phyloP scores from a whole-genome alignment of 768 basidiomycete genomes.

The Suillus bovinus region DNA sequence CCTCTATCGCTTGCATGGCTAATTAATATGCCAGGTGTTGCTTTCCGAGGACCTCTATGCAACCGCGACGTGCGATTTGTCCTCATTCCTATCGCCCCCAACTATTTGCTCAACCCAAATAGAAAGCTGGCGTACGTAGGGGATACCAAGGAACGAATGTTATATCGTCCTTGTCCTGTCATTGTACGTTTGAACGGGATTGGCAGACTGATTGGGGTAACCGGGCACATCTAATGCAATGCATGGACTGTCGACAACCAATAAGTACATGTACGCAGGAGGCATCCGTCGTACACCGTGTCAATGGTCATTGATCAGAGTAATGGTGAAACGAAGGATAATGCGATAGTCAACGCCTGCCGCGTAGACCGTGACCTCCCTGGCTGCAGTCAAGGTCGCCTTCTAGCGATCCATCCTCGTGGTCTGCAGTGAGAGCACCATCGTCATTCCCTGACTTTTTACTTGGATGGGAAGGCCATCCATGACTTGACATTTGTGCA shows the following conservation, averaged over 20 bases:
- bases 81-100: neutral
- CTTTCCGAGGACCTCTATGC: neutral
- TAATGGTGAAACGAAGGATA: neutral
- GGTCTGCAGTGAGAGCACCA: neutral
- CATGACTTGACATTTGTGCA: conserved; percentile 4
- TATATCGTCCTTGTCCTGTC: too few species aligned
- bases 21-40: neutral
- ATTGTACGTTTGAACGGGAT: too few species aligned
- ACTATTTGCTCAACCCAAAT: neutral
- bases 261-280: too few species aligned
- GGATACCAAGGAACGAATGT: neutral
- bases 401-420: neutral
- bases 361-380: neutral
- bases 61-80: neutral
- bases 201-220: too few species aligned
- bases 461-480: neutral
- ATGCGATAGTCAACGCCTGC: neutral
- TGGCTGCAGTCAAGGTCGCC: neutral
- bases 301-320: too few species aligned
- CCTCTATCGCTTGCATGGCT: neutral
- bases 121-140: neutral
- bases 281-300: too few species aligned
- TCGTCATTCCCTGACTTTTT: neutral
- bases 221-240: too few species aligned
- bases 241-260: too few species aligned